A percentile compares a stretch with the other conserved stretches of the same genome.
phyloP scores from a whole-genome alignment of 108 stramenopile genomes.

The Aurantiochytrium sp. region DNA sequence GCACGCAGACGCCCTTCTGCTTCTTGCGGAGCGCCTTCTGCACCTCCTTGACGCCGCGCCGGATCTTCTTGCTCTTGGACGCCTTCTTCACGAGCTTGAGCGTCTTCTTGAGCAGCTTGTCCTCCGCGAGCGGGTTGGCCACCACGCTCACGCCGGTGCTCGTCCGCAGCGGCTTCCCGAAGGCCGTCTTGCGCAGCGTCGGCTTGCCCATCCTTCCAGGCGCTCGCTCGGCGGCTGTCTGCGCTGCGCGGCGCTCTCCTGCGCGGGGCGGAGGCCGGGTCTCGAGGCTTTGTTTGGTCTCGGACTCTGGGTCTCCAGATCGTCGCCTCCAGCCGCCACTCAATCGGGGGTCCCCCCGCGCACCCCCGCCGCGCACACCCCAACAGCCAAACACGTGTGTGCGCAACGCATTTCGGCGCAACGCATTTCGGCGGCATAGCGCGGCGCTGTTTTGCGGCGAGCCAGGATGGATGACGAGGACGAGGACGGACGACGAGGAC shows the following conservation, averaged over 20 bases:
- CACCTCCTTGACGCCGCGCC: conserved; percentile 83
- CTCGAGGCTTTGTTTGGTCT: too few relatives aligned
- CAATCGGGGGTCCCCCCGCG: too few relatives aligned
- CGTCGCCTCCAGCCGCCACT: too few relatives aligned
- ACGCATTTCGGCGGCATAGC: too few relatives aligned
- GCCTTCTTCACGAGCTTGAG: conserved; percentile 95
- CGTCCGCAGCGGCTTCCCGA: background rate
- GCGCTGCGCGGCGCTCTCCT: background rate
- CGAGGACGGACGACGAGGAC: too few relatives aligned
- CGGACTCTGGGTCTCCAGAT: too few relatives aligned
- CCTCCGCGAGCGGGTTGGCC: conserved; percentile 82
- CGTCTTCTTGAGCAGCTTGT: conserved; percentile 90
- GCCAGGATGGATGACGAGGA: too few relatives aligned
- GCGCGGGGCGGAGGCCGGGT: too few relatives aligned
- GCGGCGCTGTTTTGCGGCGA: too few relatives aligned
- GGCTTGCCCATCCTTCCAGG: conserved; percentile 67
- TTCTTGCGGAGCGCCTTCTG: conserved; percentile 94
- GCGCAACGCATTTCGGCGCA: too few relatives aligned
- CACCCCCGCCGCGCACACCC: too few relatives aligned
- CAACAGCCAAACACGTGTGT: too few relatives aligned
- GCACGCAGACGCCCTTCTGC: conserved; percentile 80
- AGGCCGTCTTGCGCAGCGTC: conserved; percentile 64
- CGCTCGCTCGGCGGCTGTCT: background rate
- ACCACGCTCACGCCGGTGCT: conserved; percentile 66
- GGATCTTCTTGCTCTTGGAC: background rate